Conservation (phyloP, 768 basidiomycete genomes). For the Pulveroboletus frians region DNA sequence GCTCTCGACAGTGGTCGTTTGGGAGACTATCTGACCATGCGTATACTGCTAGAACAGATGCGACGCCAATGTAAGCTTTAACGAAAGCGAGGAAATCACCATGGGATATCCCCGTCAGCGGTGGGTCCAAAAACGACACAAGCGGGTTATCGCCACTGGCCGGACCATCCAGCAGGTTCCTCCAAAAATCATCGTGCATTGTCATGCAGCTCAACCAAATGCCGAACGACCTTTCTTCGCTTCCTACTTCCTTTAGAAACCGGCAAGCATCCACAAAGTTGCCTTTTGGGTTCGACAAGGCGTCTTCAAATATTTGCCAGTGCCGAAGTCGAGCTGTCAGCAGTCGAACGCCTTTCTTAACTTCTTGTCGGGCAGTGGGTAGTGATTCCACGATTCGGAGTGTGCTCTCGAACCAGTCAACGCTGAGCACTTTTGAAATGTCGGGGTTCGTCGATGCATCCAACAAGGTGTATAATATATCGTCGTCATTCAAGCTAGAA, state of each 20-base stretch:
- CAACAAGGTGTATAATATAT: slow-evolving; percentile 50
- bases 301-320: slow-evolving; percentile 60
- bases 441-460: slow-evolving; percentile 64
- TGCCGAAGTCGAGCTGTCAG: slow-evolving; percentile 48
- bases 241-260: slow-evolving; percentile 56
- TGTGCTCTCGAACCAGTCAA: slow-evolving; percentile 26
- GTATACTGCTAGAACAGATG: slow-evolving; percentile 62
- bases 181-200: slow-evolving; percentile 47
- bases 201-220: slow-evolving; percentile 71
- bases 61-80: slow-evolving; percentile 62
- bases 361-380: slow-evolving; percentile 35
- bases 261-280: slow-evolving; percentile 45
- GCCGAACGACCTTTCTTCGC: slow-evolving; percentile 63
- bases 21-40: slow-evolving; percentile 80
- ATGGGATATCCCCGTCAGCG: slow-evolving; percentile 33
- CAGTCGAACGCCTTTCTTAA: slow-evolving; percentile 43
- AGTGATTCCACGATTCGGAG: slow-evolving; percentile 16
- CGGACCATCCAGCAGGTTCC: slow-evolving; percentile 13
- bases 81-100: slow-evolving; percentile 61
- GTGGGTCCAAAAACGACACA: slow-evolving; percentile 36
- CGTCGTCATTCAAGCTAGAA: slow-evolving; percentile 45
- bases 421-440: slow-evolving; percentile 50
- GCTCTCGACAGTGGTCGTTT: slow-evolving; percentile 57
- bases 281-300: slow-evolving; percentile 46
- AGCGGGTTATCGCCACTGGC: slow-evolving; percentile 28